phyloP scores from a whole-genome alignment of 1,284 basidiomycete genomes.

The Trichosporon asahii region DNA sequence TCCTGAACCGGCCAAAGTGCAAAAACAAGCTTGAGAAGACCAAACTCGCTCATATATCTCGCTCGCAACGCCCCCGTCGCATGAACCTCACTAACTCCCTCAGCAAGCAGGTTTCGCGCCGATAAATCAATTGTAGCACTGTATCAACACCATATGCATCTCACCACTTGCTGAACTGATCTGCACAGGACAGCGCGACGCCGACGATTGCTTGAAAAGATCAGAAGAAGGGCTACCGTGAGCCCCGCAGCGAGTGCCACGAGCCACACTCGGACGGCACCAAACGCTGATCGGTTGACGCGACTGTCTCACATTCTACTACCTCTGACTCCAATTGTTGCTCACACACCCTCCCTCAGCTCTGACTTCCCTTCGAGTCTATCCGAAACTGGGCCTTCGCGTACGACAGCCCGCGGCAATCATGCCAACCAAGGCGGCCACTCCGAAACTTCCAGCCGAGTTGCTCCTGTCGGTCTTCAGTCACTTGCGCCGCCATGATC shows the following conservation, averaged over 20 bases:
- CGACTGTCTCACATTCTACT: background rate
- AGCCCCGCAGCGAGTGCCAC: background rate
- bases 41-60: too few relatives aligned
- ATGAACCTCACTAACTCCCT: background rate
- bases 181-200: background rate
- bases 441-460: background rate
- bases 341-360: background rate
- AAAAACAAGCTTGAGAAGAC: background rate
- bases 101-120: conserved; percentile 30
- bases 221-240: background rate
- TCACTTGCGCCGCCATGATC: background rate
- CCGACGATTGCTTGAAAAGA: background rate
- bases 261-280: background rate
- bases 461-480: background rate
- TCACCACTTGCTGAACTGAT: conserved; percentile 16
- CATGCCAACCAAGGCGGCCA: background rate
- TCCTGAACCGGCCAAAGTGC: background rate
- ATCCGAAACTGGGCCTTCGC: too few relatives aligned
- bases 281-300: background rate
- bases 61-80: background rate
- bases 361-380: background rate
- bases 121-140: conserved; percentile 22
- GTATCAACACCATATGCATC: conserved; percentile 24
- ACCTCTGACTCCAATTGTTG: background rate
- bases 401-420: background rate